Evolutionary conservation across 176 grass and related monocot genomes (phyloP).

Genomic region (Avena atlantica): DNA sequence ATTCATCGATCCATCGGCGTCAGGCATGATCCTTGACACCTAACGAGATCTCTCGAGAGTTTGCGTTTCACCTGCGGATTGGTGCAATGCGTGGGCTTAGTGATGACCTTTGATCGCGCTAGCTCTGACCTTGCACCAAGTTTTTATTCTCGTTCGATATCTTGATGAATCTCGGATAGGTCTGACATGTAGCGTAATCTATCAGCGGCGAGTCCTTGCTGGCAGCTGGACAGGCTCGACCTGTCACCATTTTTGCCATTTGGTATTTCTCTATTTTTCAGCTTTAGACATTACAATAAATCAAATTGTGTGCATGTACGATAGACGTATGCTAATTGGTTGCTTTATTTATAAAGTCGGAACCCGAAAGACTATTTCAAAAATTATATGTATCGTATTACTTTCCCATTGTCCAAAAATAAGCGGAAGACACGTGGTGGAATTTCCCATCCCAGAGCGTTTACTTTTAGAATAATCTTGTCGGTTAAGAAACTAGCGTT

Average conservation of each 20-base stretch:
- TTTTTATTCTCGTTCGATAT: background rate
- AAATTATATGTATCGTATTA: too few relatives aligned
- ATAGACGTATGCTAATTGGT: too few relatives aligned
- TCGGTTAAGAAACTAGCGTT: too few relatives aligned
- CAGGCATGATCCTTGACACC: conserved; percentile 25
- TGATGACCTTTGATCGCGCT: background rate
- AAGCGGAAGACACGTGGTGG: too few relatives aligned
- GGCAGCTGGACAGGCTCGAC: too few relatives aligned
- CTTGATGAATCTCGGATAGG: background rate
- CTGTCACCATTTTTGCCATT: background rate
- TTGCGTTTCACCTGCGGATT: conserved; percentile 28
- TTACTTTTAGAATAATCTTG: too few relatives aligned
- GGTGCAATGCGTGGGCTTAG: background rate
- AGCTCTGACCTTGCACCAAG: background rate
- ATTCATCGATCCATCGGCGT: conserved; percentile 17
- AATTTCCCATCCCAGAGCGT: too few relatives aligned
- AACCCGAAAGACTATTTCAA: too few relatives aligned
- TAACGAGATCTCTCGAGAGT: conserved; percentile 11
- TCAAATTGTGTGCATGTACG: too few relatives aligned
- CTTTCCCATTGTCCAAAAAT: too few relatives aligned
- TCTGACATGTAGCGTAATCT: background rate
- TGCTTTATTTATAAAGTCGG: too few relatives aligned
- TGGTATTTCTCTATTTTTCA: background rate
- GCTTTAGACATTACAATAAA: background rate
- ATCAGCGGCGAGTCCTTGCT: background rate